Percentiles rank a stretch among this genome's conserved stretches.
Conservation (phyloP, 345 rosid species). For the Erucastrum elatum region DNA sequence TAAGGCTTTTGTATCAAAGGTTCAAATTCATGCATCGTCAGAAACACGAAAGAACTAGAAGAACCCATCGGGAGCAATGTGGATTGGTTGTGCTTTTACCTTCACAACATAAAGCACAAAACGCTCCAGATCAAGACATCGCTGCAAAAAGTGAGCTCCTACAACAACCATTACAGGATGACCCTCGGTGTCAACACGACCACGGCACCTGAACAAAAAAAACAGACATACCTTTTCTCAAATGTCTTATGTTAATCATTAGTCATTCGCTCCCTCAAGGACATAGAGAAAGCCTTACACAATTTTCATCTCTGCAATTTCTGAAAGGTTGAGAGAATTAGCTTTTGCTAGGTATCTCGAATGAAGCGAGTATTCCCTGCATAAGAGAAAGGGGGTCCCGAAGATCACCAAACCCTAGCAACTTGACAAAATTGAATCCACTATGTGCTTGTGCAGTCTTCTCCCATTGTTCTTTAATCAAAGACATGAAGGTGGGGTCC, state of each 20-base stretch:
- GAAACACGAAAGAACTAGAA: conserved; percentile 17
- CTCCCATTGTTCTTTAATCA: conserved; percentile 97
- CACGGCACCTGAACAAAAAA: conserved; percentile 70
- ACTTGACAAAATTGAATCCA: conserved; percentile 81
- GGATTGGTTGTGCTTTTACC: conserved; percentile 41
- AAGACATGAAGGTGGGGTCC: conserved; percentile 98
- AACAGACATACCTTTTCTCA: conserved; percentile 24
- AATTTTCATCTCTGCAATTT: conserved; percentile 97
- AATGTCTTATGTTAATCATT: conserved; percentile 3
- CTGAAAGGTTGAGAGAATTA: conserved; percentile 86
- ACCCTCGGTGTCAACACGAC: conserved; percentile 95
- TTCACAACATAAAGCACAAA: conserved; percentile 79
- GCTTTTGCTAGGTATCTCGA: conserved; percentile 97
- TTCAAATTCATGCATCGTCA: conserved; percentile 78
- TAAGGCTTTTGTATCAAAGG: conserved; percentile 96
- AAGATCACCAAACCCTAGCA: conserved; percentile 92
- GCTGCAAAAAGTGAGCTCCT: conserved; percentile 93
- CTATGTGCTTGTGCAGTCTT: conserved; percentile 78
- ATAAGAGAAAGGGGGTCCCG: conserved; percentile 75
- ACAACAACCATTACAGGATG: conserved; percentile 96
- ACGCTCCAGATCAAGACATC: conserved; percentile 93
- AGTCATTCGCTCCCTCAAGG: background rate
- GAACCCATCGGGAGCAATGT: background rate
- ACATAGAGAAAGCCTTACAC: conserved; percentile 55
- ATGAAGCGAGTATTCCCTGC: conserved; percentile 95